phyloP scores from a whole-genome alignment of 768 basidiomycete genomes.

The Boletus rubropictus region DNA sequence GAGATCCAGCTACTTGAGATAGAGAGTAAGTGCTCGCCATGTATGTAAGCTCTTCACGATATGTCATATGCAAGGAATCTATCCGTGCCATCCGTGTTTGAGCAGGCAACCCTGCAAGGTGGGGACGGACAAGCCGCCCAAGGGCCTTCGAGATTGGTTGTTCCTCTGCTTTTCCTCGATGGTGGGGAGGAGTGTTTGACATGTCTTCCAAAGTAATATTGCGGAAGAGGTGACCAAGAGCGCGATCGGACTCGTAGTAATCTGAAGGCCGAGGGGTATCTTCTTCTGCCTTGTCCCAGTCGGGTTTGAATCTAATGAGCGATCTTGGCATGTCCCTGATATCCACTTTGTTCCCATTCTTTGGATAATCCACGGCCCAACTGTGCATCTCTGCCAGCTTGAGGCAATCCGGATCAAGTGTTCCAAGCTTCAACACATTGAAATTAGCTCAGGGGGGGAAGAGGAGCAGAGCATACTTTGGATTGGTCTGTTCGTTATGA shows the following conservation, averaged over 20 bases:
- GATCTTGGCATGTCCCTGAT: constrained; percentile 46
- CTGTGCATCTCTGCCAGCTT: constrained; percentile 52
- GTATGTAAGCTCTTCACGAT: constrained; percentile 62
- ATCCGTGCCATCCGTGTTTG: constrained; percentile 7
- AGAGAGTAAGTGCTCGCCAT: constrained; percentile 65
- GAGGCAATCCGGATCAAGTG: constrained; percentile 51
- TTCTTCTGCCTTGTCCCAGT: constrained; percentile 68
- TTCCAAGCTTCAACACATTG: constrained; percentile 44
- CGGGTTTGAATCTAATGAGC: constrained; percentile 66
- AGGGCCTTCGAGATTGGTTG: constrained; percentile 31
- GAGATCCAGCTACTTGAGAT: constrained; percentile 47
- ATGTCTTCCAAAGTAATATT: constrained; percentile 43
- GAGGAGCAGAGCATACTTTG: constrained; percentile 35
- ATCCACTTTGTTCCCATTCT: constrained; percentile 64
- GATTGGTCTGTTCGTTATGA: constrained; percentile 58
- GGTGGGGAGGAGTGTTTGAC: constrained; percentile 13
- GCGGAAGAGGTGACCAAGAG: constrained; percentile 69
- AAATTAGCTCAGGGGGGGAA: constrained; percentile 1
- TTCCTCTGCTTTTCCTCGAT: constrained; percentile 13
- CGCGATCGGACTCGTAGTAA: constrained; percentile 66
- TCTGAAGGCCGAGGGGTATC: constrained; percentile 49
- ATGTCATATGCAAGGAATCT: constrained; percentile 29
- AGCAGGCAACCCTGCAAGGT: constrained; percentile 9
- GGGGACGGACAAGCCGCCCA: constrained; percentile 16
- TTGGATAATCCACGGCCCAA: constrained; percentile 76